A percentile compares a stretch with the other conserved stretches of the same genome.
These are phyloP conservation scores for Monascus purpureus DNA, from an alignment of 495 filamentous ascomycete species.

Conservation along the genomic window DNA sequence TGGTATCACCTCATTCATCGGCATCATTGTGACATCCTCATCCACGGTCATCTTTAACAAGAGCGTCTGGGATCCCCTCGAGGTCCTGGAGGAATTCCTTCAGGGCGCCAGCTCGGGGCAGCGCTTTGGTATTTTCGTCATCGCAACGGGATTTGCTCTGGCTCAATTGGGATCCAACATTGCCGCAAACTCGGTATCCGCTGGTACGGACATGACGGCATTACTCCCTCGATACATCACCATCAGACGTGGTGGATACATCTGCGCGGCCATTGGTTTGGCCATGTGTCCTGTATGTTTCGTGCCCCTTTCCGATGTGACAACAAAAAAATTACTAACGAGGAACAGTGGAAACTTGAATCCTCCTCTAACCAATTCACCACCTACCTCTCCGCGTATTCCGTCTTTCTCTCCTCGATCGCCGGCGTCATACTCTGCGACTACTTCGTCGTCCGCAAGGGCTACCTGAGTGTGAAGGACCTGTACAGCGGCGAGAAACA, in stretches of 20 bases:
- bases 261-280: constrained; percentile 72
- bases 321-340: no score
- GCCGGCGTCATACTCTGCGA: constrained; percentile 82
- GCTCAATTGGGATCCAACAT: constrained; percentile 92
- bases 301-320: neutral
- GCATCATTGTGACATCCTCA: constrained; percentile 84
- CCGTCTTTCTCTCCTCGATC: constrained; percentile 88
- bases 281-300: constrained; percentile 62
- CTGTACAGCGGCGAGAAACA: constrained; percentile 59
- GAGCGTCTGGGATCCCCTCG: constrained; percentile 78
- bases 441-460: constrained; percentile 78
- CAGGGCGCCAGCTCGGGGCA: constrained; percentile 57
- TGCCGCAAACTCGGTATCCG: constrained; percentile 79
- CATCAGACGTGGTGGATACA: constrained; percentile 81
- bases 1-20: constrained; percentile 81
- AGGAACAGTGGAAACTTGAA: constrained; percentile 62
- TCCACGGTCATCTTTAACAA: constrained; percentile 63
- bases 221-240: constrained; percentile 76
- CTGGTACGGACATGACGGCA: constrained; percentile 84
- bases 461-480: constrained; percentile 65
- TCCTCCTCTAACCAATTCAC: constrained; percentile 74
- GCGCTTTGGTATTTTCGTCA: constrained; percentile 83
- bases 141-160: constrained; percentile 66
- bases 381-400: constrained; percentile 89
- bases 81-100: constrained; percentile 61